Evolutionary conservation across 1,284 basidiomycete genomes (phyloP).

Genomic region (Ceratorhiza oryzae-sativae): DNA sequence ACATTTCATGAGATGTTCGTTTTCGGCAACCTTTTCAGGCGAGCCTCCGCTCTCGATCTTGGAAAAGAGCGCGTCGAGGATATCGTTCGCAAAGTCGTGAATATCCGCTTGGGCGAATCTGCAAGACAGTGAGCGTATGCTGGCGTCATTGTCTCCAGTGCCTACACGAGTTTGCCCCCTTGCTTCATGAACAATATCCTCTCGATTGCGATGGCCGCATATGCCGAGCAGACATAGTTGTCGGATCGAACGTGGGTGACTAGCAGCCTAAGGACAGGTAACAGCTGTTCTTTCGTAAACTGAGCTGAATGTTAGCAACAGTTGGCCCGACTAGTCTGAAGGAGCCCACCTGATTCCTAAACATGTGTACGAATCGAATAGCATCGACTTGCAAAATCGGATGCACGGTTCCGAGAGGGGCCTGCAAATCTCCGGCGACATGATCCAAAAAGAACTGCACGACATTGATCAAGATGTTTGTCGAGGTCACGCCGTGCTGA

Average conservation of each 20-base stretch:
- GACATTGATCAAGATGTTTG: conserved; percentile 91
- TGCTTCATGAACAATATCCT: conserved; percentile 88
- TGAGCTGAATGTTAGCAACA: conserved; percentile 49
- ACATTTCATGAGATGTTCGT: conserved; percentile 99
- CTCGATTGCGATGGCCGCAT: conserved; percentile 90
- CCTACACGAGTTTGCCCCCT: conserved; percentile 70
- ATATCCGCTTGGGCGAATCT: conserved; percentile 90
- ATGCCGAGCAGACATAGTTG: conserved; percentile 88
- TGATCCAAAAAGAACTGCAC: conserved; percentile 95
- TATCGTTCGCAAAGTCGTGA: conserved; percentile 76
- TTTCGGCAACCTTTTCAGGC: conserved; percentile 95
- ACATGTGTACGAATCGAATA: conserved; percentile 92
- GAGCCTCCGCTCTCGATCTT: conserved; percentile 86
- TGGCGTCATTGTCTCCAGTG: conserved; percentile 41
- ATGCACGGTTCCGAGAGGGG: conserved; percentile 70
- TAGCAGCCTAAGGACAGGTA: conserved; percentile 88
- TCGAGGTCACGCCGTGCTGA: conserved; percentile 92
- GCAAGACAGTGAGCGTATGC: neutral
- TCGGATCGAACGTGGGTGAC: conserved; percentile 82
- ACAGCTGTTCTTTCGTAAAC: conserved; percentile 93
- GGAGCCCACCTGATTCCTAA: conserved; percentile 83
- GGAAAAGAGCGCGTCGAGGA: conserved; percentile 78
- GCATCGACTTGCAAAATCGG: conserved; percentile 96
- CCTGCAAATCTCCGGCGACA: conserved; percentile 88
- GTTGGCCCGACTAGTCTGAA: neutral